Evolutionary conservation across 129 eudicot species (phyloP), one percentile per base, ranked within the genome.

Genomic region (Scalesia atractyloides): DNA sequence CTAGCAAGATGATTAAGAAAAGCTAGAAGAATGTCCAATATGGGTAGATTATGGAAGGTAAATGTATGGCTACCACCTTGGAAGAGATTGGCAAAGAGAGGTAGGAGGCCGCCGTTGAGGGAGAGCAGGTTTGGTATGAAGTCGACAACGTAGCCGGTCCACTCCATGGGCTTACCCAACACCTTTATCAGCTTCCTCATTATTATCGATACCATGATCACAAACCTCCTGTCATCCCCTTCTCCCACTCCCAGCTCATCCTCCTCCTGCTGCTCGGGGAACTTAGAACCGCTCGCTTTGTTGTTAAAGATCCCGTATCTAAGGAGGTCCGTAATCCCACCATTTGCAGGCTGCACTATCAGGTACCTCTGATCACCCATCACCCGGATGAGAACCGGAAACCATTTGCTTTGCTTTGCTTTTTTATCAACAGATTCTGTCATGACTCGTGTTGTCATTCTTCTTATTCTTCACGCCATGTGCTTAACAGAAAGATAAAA

Each of bases 121-220:
- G 87, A 87, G 48, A 93, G 68, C 26, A 93, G 79, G 76, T 93
- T 93, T 12, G 89, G 92, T 41, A 87, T 7, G 68, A 87, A 89
- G 68, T 93, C 97, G 15, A 89, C 64, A 43, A 84, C 7, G 78
- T 51, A 89, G 11, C 98, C 98, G 43, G 16, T 26, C 85, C 87
- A 84, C 43, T 89, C 90, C 92, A 93, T 66, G 10, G 96, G 98
- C 78, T 87, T 85, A 44, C 80, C 84, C 7, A 79, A 49, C 13
- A 93, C 5, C 64, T 72, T 81, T 0, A 93, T 67, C 36, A 93
- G 48, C 80, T 93, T 93, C 78, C 87, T 82, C 69, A 77, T 75
- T 7, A 93, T 14, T 34, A 93, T 88, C 0, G 98, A 93, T 5
- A 87, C 96, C 9, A 93, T 73, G 19, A 93, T 93, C 15, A 93